Conservation (phyloP, 106 monocot species). For the Vanilla planifolia region DNA sequence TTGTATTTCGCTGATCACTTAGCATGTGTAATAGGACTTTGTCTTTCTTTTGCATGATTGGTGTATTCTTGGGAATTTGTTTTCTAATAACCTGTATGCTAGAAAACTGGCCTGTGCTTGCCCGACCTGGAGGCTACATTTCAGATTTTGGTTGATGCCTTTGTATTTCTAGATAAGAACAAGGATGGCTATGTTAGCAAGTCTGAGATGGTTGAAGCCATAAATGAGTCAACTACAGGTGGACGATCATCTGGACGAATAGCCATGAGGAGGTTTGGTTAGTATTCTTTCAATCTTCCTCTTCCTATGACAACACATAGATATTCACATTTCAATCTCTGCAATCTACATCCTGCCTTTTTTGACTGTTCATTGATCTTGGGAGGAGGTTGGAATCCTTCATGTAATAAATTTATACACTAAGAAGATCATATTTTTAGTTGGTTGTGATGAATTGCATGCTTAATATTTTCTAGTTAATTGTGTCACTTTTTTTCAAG, state of each 20-base stretch:
- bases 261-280: slow-evolving; percentile 90
- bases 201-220: slow-evolving; percentile 70
- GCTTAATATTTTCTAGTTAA: too few species aligned
- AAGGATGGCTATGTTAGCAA: slow-evolving; percentile 77
- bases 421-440: too few species aligned
- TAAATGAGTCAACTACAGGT: slow-evolving; percentile 57
- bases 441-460: too few species aligned
- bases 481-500: too few species aligned
- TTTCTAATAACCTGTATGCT: slow-evolving; percentile 20
- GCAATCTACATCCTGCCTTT: not conserved
- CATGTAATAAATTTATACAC: too few species aligned
- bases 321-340: not conserved
- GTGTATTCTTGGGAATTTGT: not conserved
- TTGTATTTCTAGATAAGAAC: slow-evolving; percentile 69
- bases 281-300: slow-evolving; percentile 9
- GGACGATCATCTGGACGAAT: slow-evolving; percentile 85
- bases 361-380: too few species aligned
- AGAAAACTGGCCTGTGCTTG: slow-evolving; percentile 69
- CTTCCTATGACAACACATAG: not conserved
- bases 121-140: slow-evolving; percentile 64
- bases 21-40: too few species aligned
- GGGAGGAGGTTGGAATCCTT: too few species aligned
- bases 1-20: too few species aligned
- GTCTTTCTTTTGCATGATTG: not conserved
- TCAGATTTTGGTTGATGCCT: slow-evolving; percentile 73